These are phyloP conservation scores for Amphichorda felina DNA, from an alignment of 2,329 filamentous ascomycete species.

Conservation along the genomic window DNA sequence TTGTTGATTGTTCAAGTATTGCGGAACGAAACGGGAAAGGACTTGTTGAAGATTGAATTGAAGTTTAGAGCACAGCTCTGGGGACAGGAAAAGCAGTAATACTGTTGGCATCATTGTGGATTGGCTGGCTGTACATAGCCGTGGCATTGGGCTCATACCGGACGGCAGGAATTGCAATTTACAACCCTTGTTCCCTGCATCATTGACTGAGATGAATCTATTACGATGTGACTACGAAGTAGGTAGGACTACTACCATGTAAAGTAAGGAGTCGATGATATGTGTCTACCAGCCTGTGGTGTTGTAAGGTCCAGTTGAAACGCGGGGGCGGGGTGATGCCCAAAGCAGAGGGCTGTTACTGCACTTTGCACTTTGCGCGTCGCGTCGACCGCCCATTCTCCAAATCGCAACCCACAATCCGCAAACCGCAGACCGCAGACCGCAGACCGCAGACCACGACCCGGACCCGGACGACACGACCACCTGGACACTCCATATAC, in stretches of 20 bases:
- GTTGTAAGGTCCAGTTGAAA: conserved; percentile 10
- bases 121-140: too few species aligned
- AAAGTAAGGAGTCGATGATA: conserved; percentile 7
- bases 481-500: background rate
- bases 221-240: too few species aligned
- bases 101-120: too few species aligned
- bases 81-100: too few species aligned
- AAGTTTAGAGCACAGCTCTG: too few species aligned
- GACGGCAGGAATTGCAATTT: too few species aligned
- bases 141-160: too few species aligned
- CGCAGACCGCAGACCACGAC: background rate
- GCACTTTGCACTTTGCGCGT: background rate
- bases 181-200: too few species aligned
- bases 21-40: background rate
- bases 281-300: too few species aligned
- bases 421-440: background rate
- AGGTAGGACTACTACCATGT: too few species aligned
- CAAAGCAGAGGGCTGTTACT: background rate
- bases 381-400: conserved; percentile 2
- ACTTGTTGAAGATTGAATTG: too few species aligned
- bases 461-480: background rate
- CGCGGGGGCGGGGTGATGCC: conserved; percentile 7
- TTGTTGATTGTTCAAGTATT: conserved; percentile 2
- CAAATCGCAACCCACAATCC: background rate
- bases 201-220: too few species aligned